phyloP scores from a whole-genome alignment of 2,329 filamentous ascomycete species.

The Taxawa tesnikishii region DNA sequence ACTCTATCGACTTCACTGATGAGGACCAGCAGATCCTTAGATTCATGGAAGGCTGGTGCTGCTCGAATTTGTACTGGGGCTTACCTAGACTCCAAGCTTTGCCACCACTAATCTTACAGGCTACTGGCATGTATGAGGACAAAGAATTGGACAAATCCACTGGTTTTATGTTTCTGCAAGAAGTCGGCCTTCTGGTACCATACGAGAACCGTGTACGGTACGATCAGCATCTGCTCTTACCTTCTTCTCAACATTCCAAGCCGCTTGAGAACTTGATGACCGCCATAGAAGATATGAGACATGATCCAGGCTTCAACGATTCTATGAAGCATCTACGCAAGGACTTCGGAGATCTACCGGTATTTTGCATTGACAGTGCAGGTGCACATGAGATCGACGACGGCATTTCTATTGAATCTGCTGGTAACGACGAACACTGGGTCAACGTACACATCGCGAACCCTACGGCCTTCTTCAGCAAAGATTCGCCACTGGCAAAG shows the following conservation, averaged over 20 bases:
- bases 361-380: slow-evolving; percentile 62
- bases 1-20: slow-evolving; percentile 30
- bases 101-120: slow-evolving; percentile 52
- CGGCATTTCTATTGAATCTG: slow-evolving; percentile 56
- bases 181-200: slow-evolving; percentile 58
- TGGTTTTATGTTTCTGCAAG: slow-evolving; percentile 59
- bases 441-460: slow-evolving; percentile 70
- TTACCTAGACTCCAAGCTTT: slow-evolving; percentile 45
- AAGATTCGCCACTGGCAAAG: slow-evolving; percentile 44
- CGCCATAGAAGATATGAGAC: slow-evolving; percentile 14
- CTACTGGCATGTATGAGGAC: slow-evolving; percentile 48
- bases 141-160: slow-evolving; percentile 33
- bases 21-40: slow-evolving; percentile 46
- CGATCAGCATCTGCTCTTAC: slow-evolving; percentile 40
- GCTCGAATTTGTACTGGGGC: slow-evolving; percentile 40
- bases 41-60: slow-evolving; percentile 60
- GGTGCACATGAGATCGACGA: slow-evolving; percentile 65
- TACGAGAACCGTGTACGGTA: slow-evolving; percentile 59
- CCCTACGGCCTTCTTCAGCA: slow-evolving; percentile 56
- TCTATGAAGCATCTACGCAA: slow-evolving; percentile 44
- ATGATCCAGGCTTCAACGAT: slow-evolving; percentile 32
- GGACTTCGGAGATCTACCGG: slow-evolving; percentile 45
- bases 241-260: slow-evolving; percentile 30
- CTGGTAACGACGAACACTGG: slow-evolving; percentile 45
- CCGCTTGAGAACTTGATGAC: slow-evolving; percentile 29